Conservation (phyloP, 805 yeast genomes). For the Sugiyamaella valdiviana region DNA sequence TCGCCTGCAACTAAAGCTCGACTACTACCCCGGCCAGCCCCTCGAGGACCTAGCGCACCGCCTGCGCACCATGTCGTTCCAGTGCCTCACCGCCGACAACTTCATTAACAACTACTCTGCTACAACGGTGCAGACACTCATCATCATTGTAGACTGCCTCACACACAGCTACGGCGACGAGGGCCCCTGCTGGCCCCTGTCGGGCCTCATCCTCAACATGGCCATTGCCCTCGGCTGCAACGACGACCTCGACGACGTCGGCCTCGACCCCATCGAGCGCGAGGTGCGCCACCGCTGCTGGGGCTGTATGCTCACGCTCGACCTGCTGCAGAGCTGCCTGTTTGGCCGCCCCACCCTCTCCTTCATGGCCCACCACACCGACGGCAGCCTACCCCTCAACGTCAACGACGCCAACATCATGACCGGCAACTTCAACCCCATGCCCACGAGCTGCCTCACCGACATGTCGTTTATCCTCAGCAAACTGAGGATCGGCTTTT, state of each 20-base stretch:
- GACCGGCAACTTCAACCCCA: background rate
- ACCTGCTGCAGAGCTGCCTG: slow-evolving; percentile 11
- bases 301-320: slow-evolving; percentile 12
- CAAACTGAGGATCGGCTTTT: slow-evolving; percentile 5
- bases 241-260: slow-evolving; percentile 2
- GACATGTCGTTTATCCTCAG: slow-evolving; percentile 11
- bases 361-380: background rate
- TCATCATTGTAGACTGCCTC: slow-evolving; percentile 4
- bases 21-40: background rate
- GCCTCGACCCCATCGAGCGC: slow-evolving; percentile 3
- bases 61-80: slow-evolving; percentile 1
- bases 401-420: slow-evolving; percentile 6
- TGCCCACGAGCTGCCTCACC: background rate
- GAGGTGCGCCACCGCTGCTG: slow-evolving; percentile 10
- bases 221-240: slow-evolving; percentile 12
- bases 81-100: slow-evolving; percentile 12
- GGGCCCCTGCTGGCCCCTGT: slow-evolving; percentile 11
- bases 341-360: slow-evolving; percentile 13
- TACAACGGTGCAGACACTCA: slow-evolving; percentile 9
- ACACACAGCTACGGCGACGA: slow-evolving; percentile 9
- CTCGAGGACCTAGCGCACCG: background rate
- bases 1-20: background rate
- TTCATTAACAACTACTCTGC: slow-evolving; percentile 5
- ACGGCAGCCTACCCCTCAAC: slow-evolving; percentile 6
- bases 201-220: slow-evolving; percentile 6